Percentiles rank a stretch among this genome's conserved stretches.
These are phyloP conservation scores for Flaveria floridana DNA, from an alignment of 140 eudicot genomes.

Conservation along the genomic window DNA sequence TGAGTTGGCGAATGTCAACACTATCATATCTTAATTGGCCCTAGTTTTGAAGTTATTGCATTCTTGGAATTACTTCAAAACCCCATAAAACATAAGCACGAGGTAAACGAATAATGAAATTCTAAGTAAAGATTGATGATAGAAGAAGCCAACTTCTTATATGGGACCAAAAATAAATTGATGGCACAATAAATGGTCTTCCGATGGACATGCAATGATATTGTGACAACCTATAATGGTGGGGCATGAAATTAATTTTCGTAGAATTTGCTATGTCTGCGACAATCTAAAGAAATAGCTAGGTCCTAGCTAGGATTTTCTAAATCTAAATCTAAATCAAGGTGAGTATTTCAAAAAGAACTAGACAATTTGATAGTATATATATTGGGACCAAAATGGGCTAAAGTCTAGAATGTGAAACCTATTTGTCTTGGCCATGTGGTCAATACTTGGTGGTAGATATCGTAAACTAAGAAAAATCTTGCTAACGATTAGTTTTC, in stretches of 20 bases:
- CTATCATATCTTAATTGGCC: neutral
- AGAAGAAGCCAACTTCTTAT: constrained; percentile 20
- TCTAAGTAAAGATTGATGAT: neutral
- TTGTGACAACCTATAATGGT: constrained; percentile 11
- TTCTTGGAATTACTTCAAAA: constrained; percentile 14
- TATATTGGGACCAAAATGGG: constrained; percentile 3
- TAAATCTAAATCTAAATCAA: constrained; percentile 15
- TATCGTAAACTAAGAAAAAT: neutral
- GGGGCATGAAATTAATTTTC: constrained; percentile 30
- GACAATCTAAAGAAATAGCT: neutral
- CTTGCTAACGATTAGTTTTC: neutral
- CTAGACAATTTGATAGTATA: no score
- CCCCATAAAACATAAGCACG: neutral
- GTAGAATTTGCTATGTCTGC: constrained; percentile 24
- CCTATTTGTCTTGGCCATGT: neutral
- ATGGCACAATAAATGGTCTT: constrained; percentile 18
- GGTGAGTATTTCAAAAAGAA: neutral
- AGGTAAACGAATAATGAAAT: constrained; percentile 2
- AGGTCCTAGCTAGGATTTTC: constrained; percentile 30
- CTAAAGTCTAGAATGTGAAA: neutral
- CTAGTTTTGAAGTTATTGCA: neutral
- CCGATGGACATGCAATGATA: constrained; percentile 16
- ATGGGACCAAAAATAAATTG: constrained; percentile 32
- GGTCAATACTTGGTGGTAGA: neutral
- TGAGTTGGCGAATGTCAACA: neutral